Evolutionary conservation across 495 filamentous ascomycete species (phyloP), one percentile per base, ranked within the genome.

Genomic region (Trichocladium antarcticum): DNA sequence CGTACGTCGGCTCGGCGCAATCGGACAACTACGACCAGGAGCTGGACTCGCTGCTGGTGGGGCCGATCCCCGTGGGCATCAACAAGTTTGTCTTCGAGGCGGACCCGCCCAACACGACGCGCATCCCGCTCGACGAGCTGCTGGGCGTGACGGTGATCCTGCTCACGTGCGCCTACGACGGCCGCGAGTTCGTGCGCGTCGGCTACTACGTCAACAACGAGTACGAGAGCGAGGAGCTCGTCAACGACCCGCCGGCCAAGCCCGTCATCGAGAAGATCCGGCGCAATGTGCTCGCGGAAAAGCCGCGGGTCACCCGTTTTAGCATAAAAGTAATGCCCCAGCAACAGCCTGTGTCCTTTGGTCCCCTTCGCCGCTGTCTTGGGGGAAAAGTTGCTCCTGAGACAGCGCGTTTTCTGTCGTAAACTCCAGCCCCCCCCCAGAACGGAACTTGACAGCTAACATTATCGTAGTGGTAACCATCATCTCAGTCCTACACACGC

Each of bases 171-270:
- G 86, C 87, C 67, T 98, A 98, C 69, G 92, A 97, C 59, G 81
- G 84, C 46, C 77, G 92, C 58, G 92, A 98, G 66, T 98, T 98
- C 57, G 92, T 98, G 34, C 89, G 92, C 57, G 92, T 98, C 19
- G 92, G 92, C 35, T 98, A 98, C 76, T 98, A 98, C 57, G 89
- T 96, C 50, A 98, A 95, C 72, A 97, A 97, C 57, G 93, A 97
- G 64, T 98, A 98, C 65, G 85, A 90, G 55, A 84, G 83, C 20
- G 88, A 95, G 56, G 87, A 94, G 68, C 75, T 98, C 39, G 78
- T 76, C 50, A 79, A 80, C 20, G 87, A 95, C 47, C 93, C 92
- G 11, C 92, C 93, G 3, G 77, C 87, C 38, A 93, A 94, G 73
- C 86, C 88, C 27, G 77, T 89, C 57, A 83, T 95, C 47, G 93